Percentiles rank a stretch among this genome's conserved stretches.
These are phyloP conservation scores for Aphanomyces euteiches DNA, from an alignment of 352 stramenopile species.

Conservation along the genomic window DNA sequence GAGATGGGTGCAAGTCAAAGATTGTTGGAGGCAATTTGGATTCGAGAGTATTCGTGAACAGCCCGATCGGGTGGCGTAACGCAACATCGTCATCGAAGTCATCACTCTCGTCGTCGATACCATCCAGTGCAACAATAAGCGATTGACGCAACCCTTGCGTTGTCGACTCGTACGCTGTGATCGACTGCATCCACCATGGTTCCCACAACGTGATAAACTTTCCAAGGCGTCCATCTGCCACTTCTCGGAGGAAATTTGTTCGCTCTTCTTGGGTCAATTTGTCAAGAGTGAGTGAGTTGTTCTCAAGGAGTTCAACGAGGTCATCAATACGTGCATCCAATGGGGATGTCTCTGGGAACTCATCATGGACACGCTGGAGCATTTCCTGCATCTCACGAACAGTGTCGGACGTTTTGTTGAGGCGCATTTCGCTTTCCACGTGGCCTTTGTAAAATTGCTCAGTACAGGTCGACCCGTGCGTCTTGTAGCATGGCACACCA, in stretches of 20 bases:
- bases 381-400: constrained; percentile 24
- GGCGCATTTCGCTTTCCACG: constrained; percentile 51
- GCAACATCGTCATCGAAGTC: constrained; percentile 21
- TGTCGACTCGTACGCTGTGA: constrained; percentile 49
- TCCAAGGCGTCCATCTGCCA: constrained; percentile 59
- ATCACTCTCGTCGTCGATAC: constrained; percentile 1
- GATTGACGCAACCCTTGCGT: constrained; percentile 40
- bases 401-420: constrained; percentile 34
- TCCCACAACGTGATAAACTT: constrained; percentile 62
- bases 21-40: neutral
- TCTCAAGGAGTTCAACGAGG: constrained; percentile 46
- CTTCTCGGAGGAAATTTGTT: constrained; percentile 54
- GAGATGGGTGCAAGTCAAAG: constrained; percentile 5
- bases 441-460: constrained; percentile 77
- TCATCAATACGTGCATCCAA: constrained; percentile 45
- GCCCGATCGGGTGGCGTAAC: neutral
- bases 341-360: constrained; percentile 45
- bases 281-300: constrained; percentile 54
- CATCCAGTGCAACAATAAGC: constrained; percentile 50
- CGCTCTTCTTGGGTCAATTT: constrained; percentile 55
- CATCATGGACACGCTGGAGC: constrained; percentile 28
- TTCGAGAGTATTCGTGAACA: neutral
- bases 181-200: constrained; percentile 61
- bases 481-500: constrained; percentile 69
- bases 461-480: constrained; percentile 62